These are phyloP conservation scores for Metarhizium brunneum DNA, from an alignment of 2,329 filamentous ascomycete genomes.

Conservation along the genomic window DNA sequence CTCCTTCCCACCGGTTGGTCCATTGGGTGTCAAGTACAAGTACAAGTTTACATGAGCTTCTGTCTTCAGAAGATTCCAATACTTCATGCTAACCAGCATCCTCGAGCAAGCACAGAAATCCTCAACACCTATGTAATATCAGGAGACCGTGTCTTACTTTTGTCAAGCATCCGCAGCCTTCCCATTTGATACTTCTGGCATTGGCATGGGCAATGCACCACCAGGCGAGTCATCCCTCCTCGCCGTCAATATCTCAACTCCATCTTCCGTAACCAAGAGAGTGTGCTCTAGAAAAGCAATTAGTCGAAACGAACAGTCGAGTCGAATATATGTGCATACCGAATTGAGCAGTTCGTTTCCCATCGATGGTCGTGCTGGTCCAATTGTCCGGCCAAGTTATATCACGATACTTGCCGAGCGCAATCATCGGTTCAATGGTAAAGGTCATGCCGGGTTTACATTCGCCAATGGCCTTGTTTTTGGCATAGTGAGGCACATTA, in stretches of 20 bases:
- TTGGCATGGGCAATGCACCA: slow-evolving; percentile 55
- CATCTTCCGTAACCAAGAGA: slow-evolving; percentile 71
- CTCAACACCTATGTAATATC: background rate
- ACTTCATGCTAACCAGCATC: background rate
- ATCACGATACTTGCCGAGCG: slow-evolving; percentile 80
- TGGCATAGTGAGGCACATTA: slow-evolving; percentile 93
- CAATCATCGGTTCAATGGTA: slow-evolving; percentile 98
- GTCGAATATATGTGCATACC: slow-evolving; percentile 39
- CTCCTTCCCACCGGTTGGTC: too few relatives aligned
- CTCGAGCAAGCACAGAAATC: background rate
- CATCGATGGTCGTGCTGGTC: slow-evolving; percentile 91
- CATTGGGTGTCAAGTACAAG: background rate
- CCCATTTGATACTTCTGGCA: slow-evolving; percentile 9
- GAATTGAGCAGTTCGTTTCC: slow-evolving; percentile 85
- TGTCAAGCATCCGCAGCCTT: background rate
- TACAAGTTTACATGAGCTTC: background rate
- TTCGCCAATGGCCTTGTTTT: slow-evolving; percentile 93
- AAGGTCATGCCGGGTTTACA: slow-evolving; percentile 98
- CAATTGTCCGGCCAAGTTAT: slow-evolving; percentile 98
- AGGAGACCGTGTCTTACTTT: background rate
- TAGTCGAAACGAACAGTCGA: background rate
- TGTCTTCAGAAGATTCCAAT: background rate
- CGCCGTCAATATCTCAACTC: slow-evolving; percentile 73
- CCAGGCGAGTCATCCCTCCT: slow-evolving; percentile 65
- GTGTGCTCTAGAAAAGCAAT: slow-evolving; percentile 55